Base-by-base conservation (phyloP, 2,329 filamentous ascomycete genomes). In the Fonsecaea nubica region DNA sequence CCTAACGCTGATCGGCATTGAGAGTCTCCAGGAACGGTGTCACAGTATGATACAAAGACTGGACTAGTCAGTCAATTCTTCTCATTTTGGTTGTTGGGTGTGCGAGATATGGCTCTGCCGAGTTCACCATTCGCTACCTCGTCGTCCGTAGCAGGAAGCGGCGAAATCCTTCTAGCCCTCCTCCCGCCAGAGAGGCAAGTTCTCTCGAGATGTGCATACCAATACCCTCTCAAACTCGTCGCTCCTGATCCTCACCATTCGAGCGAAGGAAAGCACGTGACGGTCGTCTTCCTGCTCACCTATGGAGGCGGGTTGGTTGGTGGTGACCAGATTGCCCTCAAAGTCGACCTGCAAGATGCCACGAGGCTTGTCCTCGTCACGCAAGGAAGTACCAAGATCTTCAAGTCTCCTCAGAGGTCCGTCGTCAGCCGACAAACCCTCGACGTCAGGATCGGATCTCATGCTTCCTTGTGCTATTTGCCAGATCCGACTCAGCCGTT, bases 401-500 rank as follows among this genome's bases (percentile, higher is more conserved):
- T 97, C 85, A 96, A 95, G 76, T 91, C 92, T 78, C 86, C 56
- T n/a, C 45, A 64, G 12, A 63, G 63, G 38, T 62, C 64, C 2
- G 64, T 71, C 33, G 58, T 71, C 66, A 85, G 82, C 36, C 75
- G 78, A 38, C 85, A 87, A 73, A 75, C 75, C 9, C 80, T 86
- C 74, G 79, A 80, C 40, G 83, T 86, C 7, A 74, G 76, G 53
- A 75, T 89, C 15, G 79, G 77, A 42, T 73, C 79, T 15, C 79
- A 80, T 65, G 80, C 85, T 21, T 85, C 84, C 30, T 76, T 89
- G 53, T 84, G 85, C 72, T 89, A 88, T 67, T 85, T 98, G 10
- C 95, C 95, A 0, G 95, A 99, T 76, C 95, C 95, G 0, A 91
- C 96, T 2, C 94, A 97, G 76, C 95, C 95, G 0, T 98, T 96